phyloP scores from a whole-genome alignment of 2,329 filamentous ascomycete species.

The Aureobasidium zeae region DNA sequence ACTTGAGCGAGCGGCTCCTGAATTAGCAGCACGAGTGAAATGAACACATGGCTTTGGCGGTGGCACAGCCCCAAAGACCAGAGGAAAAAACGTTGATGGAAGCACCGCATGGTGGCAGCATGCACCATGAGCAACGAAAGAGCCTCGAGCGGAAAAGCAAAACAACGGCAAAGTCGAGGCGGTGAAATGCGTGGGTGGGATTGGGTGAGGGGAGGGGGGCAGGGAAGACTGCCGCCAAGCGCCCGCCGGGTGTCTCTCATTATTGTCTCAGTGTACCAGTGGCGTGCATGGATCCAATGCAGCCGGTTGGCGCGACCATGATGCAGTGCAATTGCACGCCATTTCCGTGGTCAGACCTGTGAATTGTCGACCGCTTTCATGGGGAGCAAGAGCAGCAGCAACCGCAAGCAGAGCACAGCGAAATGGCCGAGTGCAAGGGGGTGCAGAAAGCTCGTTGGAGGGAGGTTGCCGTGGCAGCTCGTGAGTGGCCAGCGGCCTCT shows the following conservation, averaged over 20 bases:
- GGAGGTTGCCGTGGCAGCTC: constrained; percentile 13
- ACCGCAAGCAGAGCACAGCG: not conserved
- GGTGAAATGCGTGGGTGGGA: constrained; percentile 11
- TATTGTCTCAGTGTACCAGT: constrained; percentile 13
- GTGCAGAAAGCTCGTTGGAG: constrained; percentile 4
- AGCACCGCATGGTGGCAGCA: constrained; percentile 5
- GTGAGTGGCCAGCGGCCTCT: constrained; percentile 8
- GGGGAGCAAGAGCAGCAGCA: constrained; percentile 3
- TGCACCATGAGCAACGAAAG: not conserved
- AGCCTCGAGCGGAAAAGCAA: constrained; percentile 12
- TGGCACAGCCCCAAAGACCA: constrained; percentile 9
- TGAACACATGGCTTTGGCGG: constrained; percentile 13
- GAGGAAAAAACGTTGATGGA: constrained; percentile 4
- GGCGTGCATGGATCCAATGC: constrained; percentile 13
- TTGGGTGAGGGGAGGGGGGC: constrained; percentile 5
- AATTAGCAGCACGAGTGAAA: constrained; percentile 5
- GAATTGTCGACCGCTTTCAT: not conserved
- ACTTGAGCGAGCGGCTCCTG: constrained; percentile 1
- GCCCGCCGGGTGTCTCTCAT: constrained; percentile 10
- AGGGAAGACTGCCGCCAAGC: constrained; percentile 3
- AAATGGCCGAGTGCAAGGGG: not conserved
- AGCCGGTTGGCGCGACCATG: constrained; percentile 15
- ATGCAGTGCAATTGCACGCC: constrained; percentile 10
- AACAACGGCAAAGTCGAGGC: constrained; percentile 7
- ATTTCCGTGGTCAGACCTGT: not conserved